Evolutionary conservation across 805 yeast genomes (phyloP), one percentile per base, ranked within the genome.

Genomic region (Cyberlindnera saturnus): DNA sequence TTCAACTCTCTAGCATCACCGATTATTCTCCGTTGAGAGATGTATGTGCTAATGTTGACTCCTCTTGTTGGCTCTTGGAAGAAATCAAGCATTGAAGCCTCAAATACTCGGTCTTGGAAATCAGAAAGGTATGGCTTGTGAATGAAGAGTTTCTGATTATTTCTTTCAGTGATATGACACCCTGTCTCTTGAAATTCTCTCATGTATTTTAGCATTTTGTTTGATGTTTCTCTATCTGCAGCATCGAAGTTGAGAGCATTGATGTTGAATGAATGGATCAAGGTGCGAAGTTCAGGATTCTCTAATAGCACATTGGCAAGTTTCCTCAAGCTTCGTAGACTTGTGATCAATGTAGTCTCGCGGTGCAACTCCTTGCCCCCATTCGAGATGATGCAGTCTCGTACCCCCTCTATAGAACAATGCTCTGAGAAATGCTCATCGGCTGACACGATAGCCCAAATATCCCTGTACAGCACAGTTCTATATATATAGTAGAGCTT

Each of bases 391-490:
- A 35, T 20, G 17, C n/a, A 23, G n/a, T 31, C 17, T 42, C 18
- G 28, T 17, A 40, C n/a, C n/a, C 32, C 30, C 19, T 41, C 37
- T 9, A 39, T 17, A 6, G 45, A 38, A 11, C 38, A 36, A 2
- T 29, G 19, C 1, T 31, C 11, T 14, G 33, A 17, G 29, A 36
- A 42, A 28, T 34, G 34, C 5, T 40, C 42, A 19, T 46, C 56
- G 8, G 49, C 41, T 10, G 49, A 44, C 15, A 50, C 34, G 16
- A 51, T 36, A 10, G 48, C 48, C 18, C 42, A 44, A 15, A 53
- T 53, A 11, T 46, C 37, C 4, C 36, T 23, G 34, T 50, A 53
- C 13, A 53, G 16, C 3, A 35, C 26, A 10, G 43, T 34, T 19
- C 52, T 44, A 19, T 39, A 41, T 1, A 38, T 19, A 8, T 23